Conservation (phyloP, 139 green algal genomes). For the Trebouxia sp. region DNA sequence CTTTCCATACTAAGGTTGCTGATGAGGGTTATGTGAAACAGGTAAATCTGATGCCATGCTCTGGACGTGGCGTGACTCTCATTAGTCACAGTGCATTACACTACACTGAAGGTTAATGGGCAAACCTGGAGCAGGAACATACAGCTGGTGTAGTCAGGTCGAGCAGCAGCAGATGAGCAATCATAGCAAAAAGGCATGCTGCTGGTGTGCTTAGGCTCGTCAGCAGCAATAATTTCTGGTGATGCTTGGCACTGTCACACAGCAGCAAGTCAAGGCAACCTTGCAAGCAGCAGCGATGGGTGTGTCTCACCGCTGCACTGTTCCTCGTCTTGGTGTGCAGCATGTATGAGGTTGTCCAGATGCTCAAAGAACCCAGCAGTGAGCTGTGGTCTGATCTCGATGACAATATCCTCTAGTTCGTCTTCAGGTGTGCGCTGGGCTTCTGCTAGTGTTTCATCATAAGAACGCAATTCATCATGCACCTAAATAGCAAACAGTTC, state of each 20-base stretch:
- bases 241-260: background rate
- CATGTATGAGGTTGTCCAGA: slow-evolving; percentile 36
- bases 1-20: too few species aligned
- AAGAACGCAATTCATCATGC: slow-evolving; percentile 47
- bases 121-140: too few species aligned
- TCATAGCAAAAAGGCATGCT: background rate
- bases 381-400: slow-evolving; percentile 36
- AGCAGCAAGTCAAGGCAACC: background rate
- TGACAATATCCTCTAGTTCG: slow-evolving; percentile 64
- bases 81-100: too few species aligned
- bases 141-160: background rate
- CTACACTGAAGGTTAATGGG: too few species aligned
- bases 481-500: too few species aligned
- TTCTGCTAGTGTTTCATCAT: slow-evolving; percentile 36
- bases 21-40: too few species aligned
- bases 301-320: background rate
- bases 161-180: background rate
- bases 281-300: background rate
- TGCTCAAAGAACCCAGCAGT: slow-evolving; percentile 62
- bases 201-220: background rate
- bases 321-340: background rate
- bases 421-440: slow-evolving; percentile 36
- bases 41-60: too few species aligned
- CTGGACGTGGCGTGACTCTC: too few species aligned
- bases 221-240: background rate